Conservation (phyloP, 768 basidiomycete genomes). For the Russula sp. region DNA sequence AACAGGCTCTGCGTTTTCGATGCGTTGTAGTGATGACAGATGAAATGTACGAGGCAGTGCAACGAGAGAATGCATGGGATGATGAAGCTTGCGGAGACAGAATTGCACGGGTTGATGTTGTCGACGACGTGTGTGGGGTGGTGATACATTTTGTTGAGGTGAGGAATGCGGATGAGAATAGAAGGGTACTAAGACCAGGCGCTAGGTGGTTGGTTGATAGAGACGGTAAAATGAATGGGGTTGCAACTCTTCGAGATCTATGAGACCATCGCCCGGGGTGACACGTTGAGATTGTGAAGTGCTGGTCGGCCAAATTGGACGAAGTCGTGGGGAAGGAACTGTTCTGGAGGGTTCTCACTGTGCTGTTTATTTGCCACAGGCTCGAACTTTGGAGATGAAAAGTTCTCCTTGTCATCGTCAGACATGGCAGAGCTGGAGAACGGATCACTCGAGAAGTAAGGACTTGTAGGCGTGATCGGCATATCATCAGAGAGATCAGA, state of each 20-base stretch:
- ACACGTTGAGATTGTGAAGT: slow-evolving; percentile 74
- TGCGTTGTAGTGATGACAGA: slow-evolving; percentile 32
- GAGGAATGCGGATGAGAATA: slow-evolving; percentile 42
- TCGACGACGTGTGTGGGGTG: slow-evolving; percentile 62
- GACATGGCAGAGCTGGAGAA: slow-evolving; percentile 61
- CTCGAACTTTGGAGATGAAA: slow-evolving; percentile 58
- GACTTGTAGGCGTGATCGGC: slow-evolving; percentile 78
- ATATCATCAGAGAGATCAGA: slow-evolving; percentile 82
- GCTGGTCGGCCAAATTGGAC: slow-evolving; percentile 75
- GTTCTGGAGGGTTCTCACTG: slow-evolving; percentile 65
- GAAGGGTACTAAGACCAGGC: slow-evolving; percentile 42
- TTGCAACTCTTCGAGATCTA: slow-evolving; percentile 39
- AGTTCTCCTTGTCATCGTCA: slow-evolving; percentile 81
- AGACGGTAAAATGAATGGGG: slow-evolving; percentile 17
- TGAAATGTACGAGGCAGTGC: slow-evolving; percentile 40
- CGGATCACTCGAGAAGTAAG: slow-evolving; percentile 49
- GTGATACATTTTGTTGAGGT: slow-evolving; percentile 72
- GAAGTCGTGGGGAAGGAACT: slow-evolving; percentile 78
- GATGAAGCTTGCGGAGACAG: slow-evolving; percentile 44
- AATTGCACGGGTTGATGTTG: slow-evolving; percentile 54
- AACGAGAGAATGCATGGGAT: slow-evolving; percentile 41
- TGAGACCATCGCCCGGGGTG: slow-evolving; percentile 56
- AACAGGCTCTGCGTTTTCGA: slow-evolving; percentile 25
- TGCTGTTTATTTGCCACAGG: slow-evolving; percentile 69
- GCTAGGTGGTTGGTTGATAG: slow-evolving; percentile 26